Evolutionary conservation across 345 rosid genomes (phyloP), one percentile per base, ranked within the genome.

Genomic region (Pistacia vera): DNA sequence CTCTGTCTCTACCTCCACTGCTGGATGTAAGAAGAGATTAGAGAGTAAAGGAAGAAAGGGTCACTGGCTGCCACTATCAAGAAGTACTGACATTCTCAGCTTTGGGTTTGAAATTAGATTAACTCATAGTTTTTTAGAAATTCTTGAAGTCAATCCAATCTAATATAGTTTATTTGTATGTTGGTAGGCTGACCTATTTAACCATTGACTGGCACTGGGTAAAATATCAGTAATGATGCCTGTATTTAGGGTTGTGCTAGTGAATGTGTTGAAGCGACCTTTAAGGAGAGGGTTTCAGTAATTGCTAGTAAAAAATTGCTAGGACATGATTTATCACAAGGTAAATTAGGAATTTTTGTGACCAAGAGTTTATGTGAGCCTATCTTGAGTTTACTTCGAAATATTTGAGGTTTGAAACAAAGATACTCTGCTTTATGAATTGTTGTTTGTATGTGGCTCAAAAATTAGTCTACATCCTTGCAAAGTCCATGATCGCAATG

Each of bases 261-360:
- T 73, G 8, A 56, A 18, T 70, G 35, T 70, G 56, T 36, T 28
- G 57, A 33, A 41, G 17, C 48, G 61, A 62, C 69, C 35, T 73
- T 28, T 35, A 62, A 28, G 60, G 58, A 48, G 12, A 35, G 8
- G 33, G 30, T 63, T 63, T 6, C 18, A 33, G 22, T 20, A 30
- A 18, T 30, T 8, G 1, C 54, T 18, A 2, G 20, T 33, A 73
- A 41, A 41, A 41, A 62, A 51, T n/a, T 74, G 38, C 62, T 65
- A 55, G 28, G 71, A 55, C 18, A 54, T 20, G 54, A 17, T 0
- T 2, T 35, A 33, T n/a, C 33, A 9, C 41, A 25, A 74, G 44
- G 36, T 74, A 16, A 74, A 74, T 54, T 64, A 38, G 54, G 41
- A 64, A 54, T 30, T 63, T 63, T 20, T 63, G 20, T 18, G 33